Percentiles rank a stretch among this genome's conserved stretches.
Conservation (phyloP, 148 eudicot genomes). For the Cornus kousa region DNA sequence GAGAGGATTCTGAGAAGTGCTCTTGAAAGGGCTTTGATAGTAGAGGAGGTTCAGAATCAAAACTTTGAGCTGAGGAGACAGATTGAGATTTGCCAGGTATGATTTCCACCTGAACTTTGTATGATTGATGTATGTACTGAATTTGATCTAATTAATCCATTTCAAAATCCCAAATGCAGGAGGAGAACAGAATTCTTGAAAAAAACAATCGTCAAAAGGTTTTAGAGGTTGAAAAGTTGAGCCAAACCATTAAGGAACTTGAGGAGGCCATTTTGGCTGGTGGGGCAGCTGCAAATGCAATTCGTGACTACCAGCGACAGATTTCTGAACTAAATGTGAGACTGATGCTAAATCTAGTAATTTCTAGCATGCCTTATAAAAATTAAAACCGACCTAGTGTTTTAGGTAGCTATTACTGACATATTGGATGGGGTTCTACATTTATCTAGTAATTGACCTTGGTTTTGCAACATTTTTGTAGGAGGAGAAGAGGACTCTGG, state of each 20-base stretch:
- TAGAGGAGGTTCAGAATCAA: constrained; percentile 91
- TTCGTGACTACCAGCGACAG: constrained; percentile 70
- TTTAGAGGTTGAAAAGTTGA: constrained; percentile 78
- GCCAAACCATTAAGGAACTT: constrained; percentile 69
- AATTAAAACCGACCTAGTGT: not conserved
- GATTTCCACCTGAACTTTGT: not conserved
- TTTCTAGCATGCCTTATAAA: not conserved
- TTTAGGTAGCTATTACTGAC: not conserved
- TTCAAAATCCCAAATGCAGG: constrained; percentile 27
- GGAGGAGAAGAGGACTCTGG: constrained; percentile 87
- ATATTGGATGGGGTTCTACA: not conserved
- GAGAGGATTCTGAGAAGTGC: constrained; percentile 88
- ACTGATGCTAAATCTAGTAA: not conserved
- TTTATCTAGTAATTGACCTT: not conserved
- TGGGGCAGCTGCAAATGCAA: constrained; percentile 75
- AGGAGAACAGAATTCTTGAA: constrained; percentile 80
- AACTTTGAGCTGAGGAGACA: constrained; percentile 79
- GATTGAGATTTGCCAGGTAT: constrained; percentile 74
- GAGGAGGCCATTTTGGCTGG: constrained; percentile 91
- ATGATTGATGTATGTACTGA: not conserved
- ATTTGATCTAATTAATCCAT: not conserved
- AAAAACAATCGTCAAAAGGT: constrained; percentile 85
- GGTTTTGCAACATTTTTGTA: constrained; percentile 15
- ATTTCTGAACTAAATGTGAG: constrained; percentile 68
- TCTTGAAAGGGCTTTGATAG: constrained; percentile 79